A percentile compares a stretch with the other conserved stretches of the same genome.
Evolutionary conservation across 2,329 filamentous ascomycete genomes (phyloP).

Genomic region (Venturia asperata): DNA sequence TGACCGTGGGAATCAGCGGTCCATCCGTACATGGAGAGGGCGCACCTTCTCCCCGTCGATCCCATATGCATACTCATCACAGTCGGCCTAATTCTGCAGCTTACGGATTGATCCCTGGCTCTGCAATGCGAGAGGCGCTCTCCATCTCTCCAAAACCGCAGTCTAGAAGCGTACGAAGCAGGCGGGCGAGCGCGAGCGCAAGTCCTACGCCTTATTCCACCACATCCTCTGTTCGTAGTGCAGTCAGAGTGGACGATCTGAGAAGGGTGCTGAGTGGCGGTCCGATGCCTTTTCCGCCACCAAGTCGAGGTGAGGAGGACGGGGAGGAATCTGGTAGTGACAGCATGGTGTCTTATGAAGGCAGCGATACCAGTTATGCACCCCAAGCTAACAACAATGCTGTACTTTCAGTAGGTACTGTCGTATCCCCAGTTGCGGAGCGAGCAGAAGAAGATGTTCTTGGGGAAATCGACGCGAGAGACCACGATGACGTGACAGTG

Average conservation of each 20-base stretch:
- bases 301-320: conserved; percentile 14
- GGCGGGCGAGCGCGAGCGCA: conserved; percentile 9
- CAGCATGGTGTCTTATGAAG: conserved; percentile 20
- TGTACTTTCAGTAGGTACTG: background rate
- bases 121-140: conserved; percentile 15
- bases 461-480: background rate
- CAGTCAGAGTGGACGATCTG: conserved; percentile 40
- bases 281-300: conserved; percentile 12
- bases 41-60: background rate
- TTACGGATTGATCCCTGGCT: conserved; percentile 11
- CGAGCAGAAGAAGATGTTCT: conserved; percentile 9
- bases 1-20: conserved; percentile 10
- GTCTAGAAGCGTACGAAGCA: conserved; percentile 15
- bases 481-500: conserved; percentile 13
- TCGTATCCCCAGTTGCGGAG: background rate
- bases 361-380: conserved; percentile 14
- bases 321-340: conserved; percentile 18
- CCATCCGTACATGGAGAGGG: conserved; percentile 11
- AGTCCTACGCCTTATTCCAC: conserved; percentile 24
- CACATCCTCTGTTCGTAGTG: conserved; percentile 32
- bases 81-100: conserved; percentile 12
- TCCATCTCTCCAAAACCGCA: background rate
- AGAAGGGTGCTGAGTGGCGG: conserved; percentile 36
- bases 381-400: conserved; percentile 7
- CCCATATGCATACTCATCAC: conserved; percentile 7